Evolutionary conservation across 1,139 yeast genomes (phyloP).

Genomic region (Magnusiomyces suaveolens): DNA sequence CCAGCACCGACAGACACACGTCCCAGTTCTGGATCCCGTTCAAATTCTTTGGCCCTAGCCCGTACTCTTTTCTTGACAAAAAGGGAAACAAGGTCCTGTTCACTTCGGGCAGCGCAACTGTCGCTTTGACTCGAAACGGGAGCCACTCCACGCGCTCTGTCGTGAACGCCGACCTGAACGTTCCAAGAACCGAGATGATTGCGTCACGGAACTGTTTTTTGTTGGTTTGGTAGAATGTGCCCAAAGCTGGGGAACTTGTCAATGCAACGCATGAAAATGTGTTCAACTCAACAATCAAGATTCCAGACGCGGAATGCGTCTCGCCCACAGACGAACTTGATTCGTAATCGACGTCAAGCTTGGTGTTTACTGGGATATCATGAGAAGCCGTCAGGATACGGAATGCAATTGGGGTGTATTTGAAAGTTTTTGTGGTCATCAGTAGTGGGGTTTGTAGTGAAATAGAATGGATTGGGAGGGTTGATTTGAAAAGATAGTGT

Average conservation of each 20-base stretch:
- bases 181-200: background rate
- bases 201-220: background rate
- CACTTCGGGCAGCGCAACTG: conserved; percentile 1
- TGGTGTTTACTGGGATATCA: background rate
- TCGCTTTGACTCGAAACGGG: conserved; percentile 2
- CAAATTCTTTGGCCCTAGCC: conserved; percentile 2
- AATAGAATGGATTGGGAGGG: too few relatives aligned
- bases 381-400: conserved; percentile 7
- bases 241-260: conserved; percentile 7
- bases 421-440: conserved; percentile 4
- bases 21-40: conserved; percentile 6
- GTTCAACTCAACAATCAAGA: conserved; percentile 4
- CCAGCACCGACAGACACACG: conserved; percentile 5
- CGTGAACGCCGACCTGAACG: conserved; percentile 1
- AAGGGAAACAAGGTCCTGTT: conserved; percentile 7
- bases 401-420: conserved; percentile 9
- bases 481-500: too few relatives aligned
- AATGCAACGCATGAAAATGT: conserved; percentile 8
- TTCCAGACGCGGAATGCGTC: conserved; percentile 13
- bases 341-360: background rate
- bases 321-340: background rate
- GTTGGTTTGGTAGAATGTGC: background rate
- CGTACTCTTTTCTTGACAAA: background rate
- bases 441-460: too few relatives aligned
- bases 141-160: conserved; percentile 10